Evolutionary conservation across 2,329 filamentous ascomycete genomes (phyloP).

Genomic region (Verruconis gallopava): DNA sequence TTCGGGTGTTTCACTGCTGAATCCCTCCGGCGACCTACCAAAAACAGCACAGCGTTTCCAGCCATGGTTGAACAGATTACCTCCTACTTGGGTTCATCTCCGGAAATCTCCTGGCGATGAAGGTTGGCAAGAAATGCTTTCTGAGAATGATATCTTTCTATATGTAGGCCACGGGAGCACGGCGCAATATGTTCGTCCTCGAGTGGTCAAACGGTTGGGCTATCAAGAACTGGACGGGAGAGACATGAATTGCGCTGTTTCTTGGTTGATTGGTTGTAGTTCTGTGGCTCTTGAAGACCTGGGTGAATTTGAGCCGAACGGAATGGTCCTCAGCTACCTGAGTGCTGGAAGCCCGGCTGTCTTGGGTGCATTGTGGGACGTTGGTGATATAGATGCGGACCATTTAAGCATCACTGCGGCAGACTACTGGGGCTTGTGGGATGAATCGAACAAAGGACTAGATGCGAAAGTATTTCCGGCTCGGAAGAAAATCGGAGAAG

Average conservation of each 20-base stretch:
- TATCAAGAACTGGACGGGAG: conserved; percentile 27
- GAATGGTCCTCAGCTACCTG: conserved; percentile 84
- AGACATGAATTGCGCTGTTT: conserved; percentile 50
- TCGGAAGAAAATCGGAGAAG: conserved; percentile 18
- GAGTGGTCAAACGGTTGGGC: conserved; percentile 63
- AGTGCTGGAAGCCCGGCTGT: conserved; percentile 69
- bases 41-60: conserved; percentile 69
- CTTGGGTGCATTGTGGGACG: conserved; percentile 91
- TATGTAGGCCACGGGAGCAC: conserved; percentile 97
- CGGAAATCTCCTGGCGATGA: conserved; percentile 58
- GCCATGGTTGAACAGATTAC: conserved; percentile 42
- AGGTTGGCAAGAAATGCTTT: conserved; percentile 60
- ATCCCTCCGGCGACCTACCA: conserved; percentile 72
- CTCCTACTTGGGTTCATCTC: conserved; percentile 51
- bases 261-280: conserved; percentile 89
- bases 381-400: conserved; percentile 95
- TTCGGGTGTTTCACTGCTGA: conserved; percentile 68
- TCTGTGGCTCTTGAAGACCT: conserved; percentile 69
- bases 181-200: conserved; percentile 81
- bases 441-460: conserved; percentile 13
- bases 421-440: conserved; percentile 72
- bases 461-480: conserved; percentile 10
- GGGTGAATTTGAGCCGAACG: conserved; percentile 82
- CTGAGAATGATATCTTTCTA: conserved; percentile 57
- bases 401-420: conserved; percentile 70